These are phyloP conservation scores for Salicornia ramosissima DNA, from an alignment of 148 eudicot species.

Conservation along the genomic window DNA sequence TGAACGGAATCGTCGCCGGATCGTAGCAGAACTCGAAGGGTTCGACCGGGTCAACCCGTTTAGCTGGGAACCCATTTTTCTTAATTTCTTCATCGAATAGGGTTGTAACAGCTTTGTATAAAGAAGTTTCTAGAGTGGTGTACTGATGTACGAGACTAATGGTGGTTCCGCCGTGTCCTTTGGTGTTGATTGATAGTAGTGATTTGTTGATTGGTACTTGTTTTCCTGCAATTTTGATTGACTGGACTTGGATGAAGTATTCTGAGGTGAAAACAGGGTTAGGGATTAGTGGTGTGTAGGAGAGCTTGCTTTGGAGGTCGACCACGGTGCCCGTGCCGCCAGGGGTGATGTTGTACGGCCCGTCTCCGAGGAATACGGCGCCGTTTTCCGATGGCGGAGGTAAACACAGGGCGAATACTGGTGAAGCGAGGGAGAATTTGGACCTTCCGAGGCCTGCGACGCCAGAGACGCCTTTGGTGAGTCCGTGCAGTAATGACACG, in stretches of 20 bases:
- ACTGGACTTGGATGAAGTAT: slow-evolving; percentile 24
- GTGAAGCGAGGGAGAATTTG: slow-evolving; percentile 31
- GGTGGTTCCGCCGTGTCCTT: neutral
- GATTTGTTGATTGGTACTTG: neutral
- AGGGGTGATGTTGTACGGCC: slow-evolving; percentile 5
- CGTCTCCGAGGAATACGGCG: slow-evolving; percentile 28
- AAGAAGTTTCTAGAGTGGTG: neutral
- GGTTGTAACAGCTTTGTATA: neutral
- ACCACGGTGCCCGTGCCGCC: neutral
- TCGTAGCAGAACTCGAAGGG: slow-evolving; percentile 40
- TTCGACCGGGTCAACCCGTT: slow-evolving; percentile 1
- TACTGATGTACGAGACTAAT: neutral
- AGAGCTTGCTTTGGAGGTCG: slow-evolving; percentile 29
- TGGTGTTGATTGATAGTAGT: neutral
- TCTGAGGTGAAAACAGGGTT: slow-evolving; percentile 10
- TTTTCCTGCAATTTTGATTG: neutral
- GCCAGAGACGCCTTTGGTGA: slow-evolving; percentile 36
- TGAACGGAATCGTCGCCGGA: slow-evolving; percentile 6
- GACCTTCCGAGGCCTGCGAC: slow-evolving; percentile 47
- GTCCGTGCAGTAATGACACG: slow-evolving; percentile 22
- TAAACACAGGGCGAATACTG: slow-evolving; percentile 9
- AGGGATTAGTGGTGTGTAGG: slow-evolving; percentile 43
- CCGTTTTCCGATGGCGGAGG: slow-evolving; percentile 4
- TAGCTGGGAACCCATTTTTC: neutral
- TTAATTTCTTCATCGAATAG: neutral